Base-by-base conservation (phyloP, 345 rosid species). In the Brassica juncea region DNA sequence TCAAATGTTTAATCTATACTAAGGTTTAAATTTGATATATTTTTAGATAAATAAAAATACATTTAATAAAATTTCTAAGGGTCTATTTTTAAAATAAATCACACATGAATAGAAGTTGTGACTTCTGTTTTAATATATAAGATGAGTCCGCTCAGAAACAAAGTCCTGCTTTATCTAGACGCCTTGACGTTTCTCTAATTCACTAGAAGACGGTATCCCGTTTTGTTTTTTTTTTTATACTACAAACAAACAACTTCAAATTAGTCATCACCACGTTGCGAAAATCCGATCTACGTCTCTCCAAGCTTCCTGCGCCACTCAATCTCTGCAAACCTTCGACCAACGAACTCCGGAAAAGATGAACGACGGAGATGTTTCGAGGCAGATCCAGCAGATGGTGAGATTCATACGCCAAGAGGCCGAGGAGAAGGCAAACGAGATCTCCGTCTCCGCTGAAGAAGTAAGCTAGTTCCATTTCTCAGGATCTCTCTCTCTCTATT, bases 331-430 rank as follows among this genome's bases (percentile, higher is more conserved):
- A 58, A 74, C 28, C n/a, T 74, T 31, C 73, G 80, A 75, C 71
- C 66, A 9, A 16, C 25, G 69, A 44, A 31, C 16, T 8, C 73
- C 75, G 23, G 86, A 76, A 70, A 88, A 87, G 74, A 96, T 96
- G 99, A 93, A 96, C 75, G 97, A 96, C 82, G 90, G 89, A 39
- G 97, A 93, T 89, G 99, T 96, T 6, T 91, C 98, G 49, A 89
- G 85, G 88, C 99, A 96, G 97, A 96, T 96, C 89, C 91, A 93
- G 92, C 97, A 96, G 97, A 96, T 96, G 99, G 97, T 93, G 88
- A 86, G 91, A 75, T 96, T 96, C 81, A 96, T 96, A 87, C 95
- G 91, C 81, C 99, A 92, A 84, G 99, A 96, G 79, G 98, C 97
- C 2, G 98, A 96, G 77, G 98, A 96, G 88, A 96, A 96, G 76